Base-by-base conservation (phyloP, 2,329 filamentous ascomycete species). In the Stagonosporopsis vannaccii region DNA sequence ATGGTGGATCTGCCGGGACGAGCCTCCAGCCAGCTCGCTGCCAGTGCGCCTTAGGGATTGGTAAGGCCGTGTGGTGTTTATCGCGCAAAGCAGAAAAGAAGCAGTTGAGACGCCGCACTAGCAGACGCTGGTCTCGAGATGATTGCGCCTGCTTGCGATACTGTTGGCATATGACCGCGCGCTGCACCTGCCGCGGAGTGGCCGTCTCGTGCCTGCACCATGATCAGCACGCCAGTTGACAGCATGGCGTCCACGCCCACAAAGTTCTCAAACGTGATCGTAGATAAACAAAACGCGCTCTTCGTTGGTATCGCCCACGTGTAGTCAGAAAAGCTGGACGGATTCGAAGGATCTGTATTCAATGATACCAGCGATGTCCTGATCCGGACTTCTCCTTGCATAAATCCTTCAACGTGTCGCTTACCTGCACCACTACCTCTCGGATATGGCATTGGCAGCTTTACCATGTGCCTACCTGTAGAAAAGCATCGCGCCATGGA, bases 331-430 rank as follows among this genome's bases (percentile, higher is more conserved):
- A 6, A n/a, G 3, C n/a, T 20, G 20, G 20, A 43, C 47, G 43
- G 53, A 48, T 43, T 41, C 13, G 36, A 39, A 39, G 43, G 36
- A 44, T 48, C 20, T 5, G 48, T 36, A 23, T 20, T 41, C 42
- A 33, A 42, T 25, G 23, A 23, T 30, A 20, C 13, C 42, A 47
- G 22, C 32, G 36, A 19, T 51, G 25, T 19, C 42, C 25, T 30
- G 7, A 42, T 28, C 26, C n/a, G 42, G 33, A 11, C 39, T 8
- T 8, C 32, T 37, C 53, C 42, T 56, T 51, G 30, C 53, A 39
- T 47, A 30, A 39, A 39, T 56, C 42, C 47, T 56, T 41, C 28
- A 33, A 25, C 19, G 42, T 37, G 35, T 42, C 37, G 47, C 30
- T 42, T 43, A 36, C 19, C 43, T 56, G 42, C 42, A 41, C 22